Conservation (phyloP, 176 grass and related monocot species). For the Olyra latifolia region DNA sequence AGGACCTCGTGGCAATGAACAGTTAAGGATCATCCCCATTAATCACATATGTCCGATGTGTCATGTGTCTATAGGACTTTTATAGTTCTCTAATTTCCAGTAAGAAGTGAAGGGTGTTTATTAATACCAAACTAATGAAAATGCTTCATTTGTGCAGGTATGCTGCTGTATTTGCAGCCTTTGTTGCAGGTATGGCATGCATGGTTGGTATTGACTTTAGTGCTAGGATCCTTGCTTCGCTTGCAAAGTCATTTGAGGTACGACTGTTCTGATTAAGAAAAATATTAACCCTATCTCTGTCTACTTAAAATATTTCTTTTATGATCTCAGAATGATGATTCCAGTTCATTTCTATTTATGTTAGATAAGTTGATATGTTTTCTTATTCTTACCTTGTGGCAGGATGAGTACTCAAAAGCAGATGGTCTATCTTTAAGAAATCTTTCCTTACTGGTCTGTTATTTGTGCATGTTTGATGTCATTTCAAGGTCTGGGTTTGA, state of each 20-base stretch:
- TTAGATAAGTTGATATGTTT: slow-evolving; percentile 25
- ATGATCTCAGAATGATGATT: neutral
- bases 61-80: neutral
- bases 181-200: slow-evolving; percentile 93
- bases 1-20: slow-evolving; percentile 83
- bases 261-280: slow-evolving; percentile 18
- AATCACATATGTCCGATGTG: neutral
- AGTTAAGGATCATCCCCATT: slow-evolving; percentile 48
- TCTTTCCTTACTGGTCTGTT: slow-evolving; percentile 69
- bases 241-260: slow-evolving; percentile 89
- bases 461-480: slow-evolving; percentile 83
- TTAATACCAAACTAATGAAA: slow-evolving; percentile 21
- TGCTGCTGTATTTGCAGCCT: slow-evolving; percentile 84
- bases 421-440: slow-evolving; percentile 79
- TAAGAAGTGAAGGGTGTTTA: slow-evolving; percentile 15
- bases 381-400: slow-evolving; percentile 25
- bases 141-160: slow-evolving; percentile 52
- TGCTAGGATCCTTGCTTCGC: slow-evolving; percentile 79
- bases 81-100: neutral
- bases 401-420: slow-evolving; percentile 87
- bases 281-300: neutral
- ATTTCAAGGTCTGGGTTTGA: slow-evolving; percentile 68
- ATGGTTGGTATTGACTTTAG: slow-evolving; percentile 88
- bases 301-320: neutral
- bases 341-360: neutral